phyloP scores from a whole-genome alignment of 768 basidiomycete genomes.

The Fomitopsis serialis region DNA sequence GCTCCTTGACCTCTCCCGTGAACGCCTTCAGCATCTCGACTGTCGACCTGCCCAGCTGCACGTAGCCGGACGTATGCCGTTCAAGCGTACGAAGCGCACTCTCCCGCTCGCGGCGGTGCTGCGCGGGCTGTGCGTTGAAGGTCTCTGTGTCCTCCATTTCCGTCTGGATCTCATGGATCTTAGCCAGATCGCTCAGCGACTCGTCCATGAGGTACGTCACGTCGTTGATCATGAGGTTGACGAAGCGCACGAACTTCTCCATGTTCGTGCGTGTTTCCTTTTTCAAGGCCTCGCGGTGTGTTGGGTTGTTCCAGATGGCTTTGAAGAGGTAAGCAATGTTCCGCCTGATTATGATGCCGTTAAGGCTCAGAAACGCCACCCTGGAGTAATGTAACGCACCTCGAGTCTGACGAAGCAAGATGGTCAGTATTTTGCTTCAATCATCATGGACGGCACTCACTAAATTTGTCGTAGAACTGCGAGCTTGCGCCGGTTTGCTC shows the following conservation, averaged over 20 bases:
- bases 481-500: constrained; percentile 97
- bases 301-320: constrained; percentile 86
- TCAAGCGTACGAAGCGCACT: constrained; percentile 74
- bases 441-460: constrained; percentile 40
- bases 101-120: constrained; percentile 83
- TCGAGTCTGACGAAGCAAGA: constrained; percentile 2
- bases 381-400: background rate
- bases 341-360: too few relatives aligned
- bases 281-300: constrained; percentile 82
- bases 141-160: constrained; percentile 74
- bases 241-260: constrained; percentile 91
- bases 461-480: constrained; percentile 98
- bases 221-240: constrained; percentile 98
- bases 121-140: constrained; percentile 62
- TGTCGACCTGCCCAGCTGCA: constrained; percentile 79
- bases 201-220: constrained; percentile 98
- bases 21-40: constrained; percentile 90
- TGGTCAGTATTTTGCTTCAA: constrained; percentile 33
- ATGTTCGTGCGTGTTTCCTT: constrained; percentile 69
- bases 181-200: constrained; percentile 80
- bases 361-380: too few relatives aligned
- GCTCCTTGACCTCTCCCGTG: constrained; percentile 84
- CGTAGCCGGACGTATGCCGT: constrained; percentile 80
- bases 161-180: constrained; percentile 81
- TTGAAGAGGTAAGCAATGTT: constrained; percentile 87